Evolutionary conservation across 2,329 filamentous ascomycete species (phyloP).

Genomic region (Colletotrichum echinochloae): DNA sequence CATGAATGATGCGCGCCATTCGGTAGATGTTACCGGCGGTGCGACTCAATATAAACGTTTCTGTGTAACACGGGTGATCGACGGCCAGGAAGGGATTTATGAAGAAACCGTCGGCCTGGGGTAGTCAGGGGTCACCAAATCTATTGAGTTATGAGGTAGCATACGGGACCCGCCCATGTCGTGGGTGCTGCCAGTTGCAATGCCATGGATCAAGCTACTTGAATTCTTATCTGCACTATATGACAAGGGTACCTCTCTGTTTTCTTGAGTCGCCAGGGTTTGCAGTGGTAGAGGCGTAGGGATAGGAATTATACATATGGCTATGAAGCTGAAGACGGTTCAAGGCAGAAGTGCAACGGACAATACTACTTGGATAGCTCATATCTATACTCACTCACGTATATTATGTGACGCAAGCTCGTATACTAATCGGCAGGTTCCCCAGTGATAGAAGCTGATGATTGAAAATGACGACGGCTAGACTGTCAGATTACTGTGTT

Average conservation of each 20-base stretch:
- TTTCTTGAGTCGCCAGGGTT: fast-evolving
- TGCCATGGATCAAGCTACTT: background rate
- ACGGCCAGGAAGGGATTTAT: background rate
- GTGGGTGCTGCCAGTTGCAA: background rate
- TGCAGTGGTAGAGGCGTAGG: background rate
- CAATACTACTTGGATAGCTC: background rate
- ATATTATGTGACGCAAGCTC: background rate
- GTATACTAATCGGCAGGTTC: background rate
- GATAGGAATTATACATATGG: background rate
- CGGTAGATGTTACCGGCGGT: background rate
- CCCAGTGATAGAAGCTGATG: background rate
- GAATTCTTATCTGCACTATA: background rate
- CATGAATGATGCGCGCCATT: background rate
- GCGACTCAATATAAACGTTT: background rate
- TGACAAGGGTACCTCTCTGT: background rate
- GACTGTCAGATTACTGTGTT: background rate
- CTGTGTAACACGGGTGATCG: background rate
- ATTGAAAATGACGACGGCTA: background rate
- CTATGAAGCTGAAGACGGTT: background rate
- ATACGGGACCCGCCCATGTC: conserved; percentile 60
- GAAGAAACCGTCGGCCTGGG: background rate
- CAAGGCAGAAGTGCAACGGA: background rate
- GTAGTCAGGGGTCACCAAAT: background rate
- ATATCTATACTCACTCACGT: background rate
- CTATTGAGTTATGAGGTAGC: background rate